Percentiles rank a stretch among this genome's conserved stretches.
phyloP scores from a whole-genome alignment of 495 filamentous ascomycete species.

The Diplogelasinospora grovesii region DNA sequence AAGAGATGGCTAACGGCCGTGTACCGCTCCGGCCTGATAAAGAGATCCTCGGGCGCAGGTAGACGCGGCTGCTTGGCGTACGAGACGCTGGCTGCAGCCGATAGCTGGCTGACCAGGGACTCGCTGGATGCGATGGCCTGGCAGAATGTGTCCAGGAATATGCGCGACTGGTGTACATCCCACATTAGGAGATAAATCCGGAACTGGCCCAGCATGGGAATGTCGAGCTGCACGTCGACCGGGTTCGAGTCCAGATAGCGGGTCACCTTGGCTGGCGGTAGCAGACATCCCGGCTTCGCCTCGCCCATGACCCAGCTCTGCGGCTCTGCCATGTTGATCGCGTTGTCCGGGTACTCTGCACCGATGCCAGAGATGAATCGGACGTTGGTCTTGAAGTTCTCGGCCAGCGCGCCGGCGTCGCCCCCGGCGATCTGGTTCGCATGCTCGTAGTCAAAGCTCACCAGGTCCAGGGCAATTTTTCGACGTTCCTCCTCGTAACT shows the following conservation, averaged over 20 bases:
- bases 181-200: conserved; percentile 58
- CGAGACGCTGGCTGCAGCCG: conserved; percentile 41
- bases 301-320: conserved; percentile 38
- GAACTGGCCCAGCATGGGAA: conserved; percentile 65
- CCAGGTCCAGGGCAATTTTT: conserved; percentile 55
- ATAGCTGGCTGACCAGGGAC: conserved; percentile 44
- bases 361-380: conserved; percentile 62
- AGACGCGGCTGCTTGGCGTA: conserved; percentile 46
- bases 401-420: conserved; percentile 48
- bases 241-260: conserved; percentile 65
- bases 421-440: conserved; percentile 52
- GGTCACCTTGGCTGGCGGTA: conserved; percentile 57
- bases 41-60: conserved; percentile 49
- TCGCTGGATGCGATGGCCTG: conserved; percentile 31
- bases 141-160: conserved; percentile 50
- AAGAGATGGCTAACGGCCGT: conserved; percentile 51
- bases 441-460: conserved; percentile 60
- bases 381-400: conserved; percentile 60
- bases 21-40: conserved; percentile 54
- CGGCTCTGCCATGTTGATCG: conserved; percentile 43
- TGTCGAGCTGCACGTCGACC: conserved; percentile 64
- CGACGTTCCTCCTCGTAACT: conserved; percentile 63
- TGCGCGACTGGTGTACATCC: conserved; percentile 42
- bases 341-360: conserved; percentile 53
- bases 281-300: conserved; percentile 50